Percentiles rank a stretch among this genome's conserved stretches.
Evolutionary conservation across 805 yeast species (phyloP).

Genomic region (Kuraishia hungarica): DNA sequence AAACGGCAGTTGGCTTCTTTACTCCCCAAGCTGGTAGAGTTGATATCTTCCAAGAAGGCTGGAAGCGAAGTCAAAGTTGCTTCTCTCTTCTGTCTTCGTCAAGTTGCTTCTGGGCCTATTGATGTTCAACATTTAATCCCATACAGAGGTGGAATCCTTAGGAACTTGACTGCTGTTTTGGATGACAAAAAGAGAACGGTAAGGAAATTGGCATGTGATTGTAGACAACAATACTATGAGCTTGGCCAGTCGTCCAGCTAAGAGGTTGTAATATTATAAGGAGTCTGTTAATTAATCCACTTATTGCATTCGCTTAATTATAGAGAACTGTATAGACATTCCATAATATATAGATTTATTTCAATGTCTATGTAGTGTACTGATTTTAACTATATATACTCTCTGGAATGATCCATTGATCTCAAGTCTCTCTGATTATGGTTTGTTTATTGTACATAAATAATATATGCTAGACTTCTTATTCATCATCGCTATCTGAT

Average conservation of each 20-base stretch:
- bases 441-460: too few relatives aligned
- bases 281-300: background rate
- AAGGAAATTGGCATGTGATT: conserved; percentile 68
- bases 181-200: conserved; percentile 72
- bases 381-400: too few relatives aligned
- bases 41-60: conserved; percentile 14
- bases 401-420: too few relatives aligned
- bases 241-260: conserved; percentile 17
- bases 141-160: conserved; percentile 40
- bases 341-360: too few relatives aligned
- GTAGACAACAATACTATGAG: conserved; percentile 72
- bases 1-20: conserved; percentile 46
- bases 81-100: conserved; percentile 50
- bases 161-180: conserved; percentile 39
- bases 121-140: conserved; percentile 36
- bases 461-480: background rate
- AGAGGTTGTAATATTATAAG: background rate
- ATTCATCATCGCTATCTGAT: conserved; percentile 1
- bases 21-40: conserved; percentile 42
- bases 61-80: conserved; percentile 41
- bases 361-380: too few relatives aligned
- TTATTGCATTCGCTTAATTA: background rate
- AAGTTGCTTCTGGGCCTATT: conserved; percentile 31
- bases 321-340: background rate
- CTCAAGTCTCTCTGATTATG: too few relatives aligned